Percentiles rank a stretch among this genome's conserved stretches.
These are phyloP conservation scores for Colletotrichum lindemuthianum DNA, from an alignment of 2,329 filamentous ascomycete genomes.

Conservation along the genomic window DNA sequence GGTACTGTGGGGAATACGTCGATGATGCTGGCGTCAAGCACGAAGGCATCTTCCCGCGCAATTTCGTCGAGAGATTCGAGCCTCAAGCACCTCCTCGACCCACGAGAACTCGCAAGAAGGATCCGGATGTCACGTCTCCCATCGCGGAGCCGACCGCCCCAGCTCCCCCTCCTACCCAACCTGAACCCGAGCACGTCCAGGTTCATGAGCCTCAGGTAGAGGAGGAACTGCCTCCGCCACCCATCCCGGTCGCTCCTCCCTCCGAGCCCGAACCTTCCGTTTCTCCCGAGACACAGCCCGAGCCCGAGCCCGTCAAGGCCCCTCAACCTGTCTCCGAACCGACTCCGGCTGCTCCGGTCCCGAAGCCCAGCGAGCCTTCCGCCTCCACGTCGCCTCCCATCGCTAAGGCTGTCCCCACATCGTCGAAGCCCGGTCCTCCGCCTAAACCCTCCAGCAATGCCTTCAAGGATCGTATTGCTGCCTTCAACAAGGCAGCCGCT, in stretches of 20 bases:
- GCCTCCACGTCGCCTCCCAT: conserved; percentile 50
- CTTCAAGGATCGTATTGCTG: conserved; percentile 95
- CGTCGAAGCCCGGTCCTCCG: conserved; percentile 65
- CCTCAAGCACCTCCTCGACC: conserved; percentile 90
- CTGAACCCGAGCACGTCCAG: conserved; percentile 42
- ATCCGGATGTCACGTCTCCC: conserved; percentile 50
- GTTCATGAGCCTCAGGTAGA: conserved; percentile 49
- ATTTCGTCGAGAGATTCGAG: conserved; percentile 97
- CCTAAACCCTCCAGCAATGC: conserved; percentile 81
- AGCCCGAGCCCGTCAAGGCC: conserved; percentile 44
- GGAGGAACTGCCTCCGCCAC: conserved; percentile 44
- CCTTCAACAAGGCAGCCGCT: conserved; percentile 91
- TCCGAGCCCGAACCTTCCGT: conserved; percentile 48
- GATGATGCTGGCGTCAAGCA: conserved; percentile 78
- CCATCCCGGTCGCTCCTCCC: conserved; percentile 41
- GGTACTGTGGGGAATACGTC: conserved; percentile 90
- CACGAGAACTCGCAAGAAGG: conserved; percentile 78
- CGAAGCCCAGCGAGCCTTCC: conserved; percentile 50
- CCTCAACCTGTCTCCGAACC: conserved; percentile 44
- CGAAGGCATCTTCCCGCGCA: conserved; percentile 92
- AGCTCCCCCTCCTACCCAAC: conserved; percentile 45
- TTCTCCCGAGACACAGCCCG: conserved; percentile 47
- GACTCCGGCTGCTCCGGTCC: conserved; percentile 42
- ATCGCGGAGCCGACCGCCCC: conserved; percentile 40
- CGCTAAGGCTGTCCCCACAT: conserved; percentile 47